phyloP scores from a whole-genome alignment of 768 basidiomycete species.

The Agaricus sinodeliciosus region DNA sequence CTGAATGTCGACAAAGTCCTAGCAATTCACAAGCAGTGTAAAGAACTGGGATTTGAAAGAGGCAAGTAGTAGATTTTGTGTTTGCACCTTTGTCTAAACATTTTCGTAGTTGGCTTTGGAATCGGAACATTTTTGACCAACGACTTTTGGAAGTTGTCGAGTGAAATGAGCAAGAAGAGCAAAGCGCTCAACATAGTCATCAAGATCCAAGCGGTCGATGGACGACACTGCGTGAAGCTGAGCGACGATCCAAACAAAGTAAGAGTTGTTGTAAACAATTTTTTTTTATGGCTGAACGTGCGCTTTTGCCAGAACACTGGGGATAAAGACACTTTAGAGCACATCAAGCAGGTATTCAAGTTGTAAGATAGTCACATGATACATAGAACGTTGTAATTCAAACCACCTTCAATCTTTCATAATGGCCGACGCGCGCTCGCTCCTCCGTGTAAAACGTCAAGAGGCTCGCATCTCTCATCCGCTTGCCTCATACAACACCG shows the following conservation, averaged over 20 bases:
- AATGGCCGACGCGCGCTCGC: constrained; percentile 78
- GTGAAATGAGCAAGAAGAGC: constrained; percentile 47
- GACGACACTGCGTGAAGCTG: constrained; percentile 81
- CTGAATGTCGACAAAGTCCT: constrained; percentile 19
- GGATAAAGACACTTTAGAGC: constrained; percentile 45
- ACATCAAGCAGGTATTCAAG: background rate
- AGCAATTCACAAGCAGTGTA: constrained; percentile 61
- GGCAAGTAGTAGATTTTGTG: constrained; percentile 28
- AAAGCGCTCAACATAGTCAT: constrained; percentile 93
- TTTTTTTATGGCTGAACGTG: background rate
- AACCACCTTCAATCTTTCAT: background rate
- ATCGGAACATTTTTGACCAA: constrained; percentile 93
- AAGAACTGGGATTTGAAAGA: constrained; percentile 61
- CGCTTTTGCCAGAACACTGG: constrained; percentile 62
- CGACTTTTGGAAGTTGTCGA: constrained; percentile 58
- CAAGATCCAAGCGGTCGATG: constrained; percentile 74
- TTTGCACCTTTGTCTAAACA: constrained; percentile 4
- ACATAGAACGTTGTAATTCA: background rate
- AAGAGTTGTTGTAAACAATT: background rate
- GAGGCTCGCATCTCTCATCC: constrained; percentile 70
- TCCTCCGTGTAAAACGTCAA: constrained; percentile 80
- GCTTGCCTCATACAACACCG: constrained; percentile 57
- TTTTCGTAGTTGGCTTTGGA: constrained; percentile 69
- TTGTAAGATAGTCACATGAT: constrained; percentile 2
- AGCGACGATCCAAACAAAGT: constrained; percentile 88